Evolutionary conservation across 805 yeast genomes (phyloP).

Genomic region (Ogataea pilisensis): DNA sequence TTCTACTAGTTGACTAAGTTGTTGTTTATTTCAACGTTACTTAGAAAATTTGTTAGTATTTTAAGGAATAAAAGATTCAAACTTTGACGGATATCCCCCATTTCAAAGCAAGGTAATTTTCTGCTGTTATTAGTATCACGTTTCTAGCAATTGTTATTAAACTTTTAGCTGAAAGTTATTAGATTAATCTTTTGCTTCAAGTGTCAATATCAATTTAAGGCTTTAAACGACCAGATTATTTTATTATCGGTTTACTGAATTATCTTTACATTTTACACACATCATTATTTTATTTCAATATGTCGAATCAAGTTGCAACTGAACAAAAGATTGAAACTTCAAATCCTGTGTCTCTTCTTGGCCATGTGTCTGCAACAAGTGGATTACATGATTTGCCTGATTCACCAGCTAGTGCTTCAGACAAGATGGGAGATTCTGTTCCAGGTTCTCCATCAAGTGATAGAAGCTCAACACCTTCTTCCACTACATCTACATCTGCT

Average conservation of each 20-base stretch:
- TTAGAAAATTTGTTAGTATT: neutral
- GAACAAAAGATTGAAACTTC: slow-evolving; percentile 7
- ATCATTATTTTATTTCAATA: neutral
- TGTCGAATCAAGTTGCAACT: slow-evolving; percentile 9
- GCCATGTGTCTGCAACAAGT: neutral
- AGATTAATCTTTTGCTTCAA: slow-evolving; percentile 8
- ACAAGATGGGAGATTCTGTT: slow-evolving; percentile 12
- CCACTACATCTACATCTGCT: slow-evolving; percentile 33
- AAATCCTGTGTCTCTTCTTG: slow-evolving; percentile 3
- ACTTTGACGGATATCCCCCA: slow-evolving; percentile 36
- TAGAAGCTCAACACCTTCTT: slow-evolving; percentile 39
- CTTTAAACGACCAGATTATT: slow-evolving; percentile 25
- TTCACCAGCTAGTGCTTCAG: slow-evolving; percentile 3
- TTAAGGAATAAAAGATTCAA: slow-evolving; percentile 4
- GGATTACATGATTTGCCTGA: slow-evolving; percentile 2
- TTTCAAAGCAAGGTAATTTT: slow-evolving; percentile 24
- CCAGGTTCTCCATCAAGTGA: slow-evolving; percentile 32
- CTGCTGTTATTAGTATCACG: slow-evolving; percentile 20
- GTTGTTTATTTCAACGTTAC: neutral
- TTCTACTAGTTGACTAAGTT: neutral
- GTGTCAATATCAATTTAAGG: slow-evolving; percentile 6
- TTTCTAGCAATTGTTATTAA: slow-evolving; percentile 16
- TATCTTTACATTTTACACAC: slow-evolving; percentile 1
- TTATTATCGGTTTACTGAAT: slow-evolving; percentile 13
- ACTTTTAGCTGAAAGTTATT: slow-evolving; percentile 8